A percentile compares a stretch with the other conserved stretches of the same genome.
These are phyloP conservation scores for Arthrobotrys megalospora DNA, from an alignment of 2,329 filamentous ascomycete genomes.

Conservation along the genomic window DNA sequence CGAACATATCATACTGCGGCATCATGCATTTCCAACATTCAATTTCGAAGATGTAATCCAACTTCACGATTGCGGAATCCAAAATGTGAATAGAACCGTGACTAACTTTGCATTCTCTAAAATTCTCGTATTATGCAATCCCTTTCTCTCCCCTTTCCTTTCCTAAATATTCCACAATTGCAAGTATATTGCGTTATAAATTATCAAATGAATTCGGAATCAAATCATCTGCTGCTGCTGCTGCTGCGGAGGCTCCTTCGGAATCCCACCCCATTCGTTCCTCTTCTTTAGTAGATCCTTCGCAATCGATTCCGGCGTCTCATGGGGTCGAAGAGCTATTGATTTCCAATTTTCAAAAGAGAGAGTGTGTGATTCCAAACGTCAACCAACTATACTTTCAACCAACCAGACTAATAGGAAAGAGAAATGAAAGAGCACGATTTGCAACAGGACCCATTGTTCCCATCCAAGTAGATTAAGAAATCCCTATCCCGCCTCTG, in stretches of 20 bases:
- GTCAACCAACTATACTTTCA: conserved; percentile 5
- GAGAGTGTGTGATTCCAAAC: background rate
- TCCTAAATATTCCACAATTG: too few species aligned
- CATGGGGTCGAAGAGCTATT: conserved; percentile 41
- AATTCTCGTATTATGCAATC: background rate
- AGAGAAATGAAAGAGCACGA: background rate
- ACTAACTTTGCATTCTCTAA: background rate
- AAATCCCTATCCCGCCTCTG: background rate
- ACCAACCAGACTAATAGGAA: background rate
- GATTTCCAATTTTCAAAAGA: background rate
- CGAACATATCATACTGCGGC: background rate
- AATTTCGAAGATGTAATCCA: background rate
- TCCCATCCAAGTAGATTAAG: background rate
- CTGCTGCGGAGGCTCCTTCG: conserved; percentile 35
- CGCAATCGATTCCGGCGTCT: conserved; percentile 40
- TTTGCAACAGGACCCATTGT: background rate
- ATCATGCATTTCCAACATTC: background rate
- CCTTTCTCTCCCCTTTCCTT: too few species aligned
- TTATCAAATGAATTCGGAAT: background rate
- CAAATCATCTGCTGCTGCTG: background rate
- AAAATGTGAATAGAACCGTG: background rate
- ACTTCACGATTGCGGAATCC: background rate
- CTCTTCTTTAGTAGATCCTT: conserved; percentile 40
- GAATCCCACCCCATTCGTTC: conserved; percentile 56
- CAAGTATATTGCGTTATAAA: too few species aligned